Conservation (phyloP, 1,284 basidiomycete genomes). For the Stereum hirsutum region DNA sequence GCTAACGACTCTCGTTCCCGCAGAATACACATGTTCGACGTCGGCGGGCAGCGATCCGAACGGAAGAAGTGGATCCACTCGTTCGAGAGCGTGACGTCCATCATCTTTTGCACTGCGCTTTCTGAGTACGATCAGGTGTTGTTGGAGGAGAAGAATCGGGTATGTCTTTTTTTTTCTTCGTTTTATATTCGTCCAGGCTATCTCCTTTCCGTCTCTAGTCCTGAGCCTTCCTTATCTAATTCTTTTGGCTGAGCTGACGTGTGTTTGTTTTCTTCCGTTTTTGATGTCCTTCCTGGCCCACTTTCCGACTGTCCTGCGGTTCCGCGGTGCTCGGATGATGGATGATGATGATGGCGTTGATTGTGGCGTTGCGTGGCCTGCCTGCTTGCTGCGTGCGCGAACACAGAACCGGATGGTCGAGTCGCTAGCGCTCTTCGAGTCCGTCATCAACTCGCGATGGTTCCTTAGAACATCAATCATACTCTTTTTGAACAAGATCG, state of each 20-base stretch:
- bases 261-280: neutral
- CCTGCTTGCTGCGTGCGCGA: neutral
- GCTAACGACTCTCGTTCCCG: conserved; percentile 10
- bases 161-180: conserved; percentile 20
- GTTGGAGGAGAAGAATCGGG: conserved; percentile 74
- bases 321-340: too few species aligned
- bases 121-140: conserved; percentile 93
- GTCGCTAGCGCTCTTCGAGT: conserved; percentile 88
- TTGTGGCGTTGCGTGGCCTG: too few species aligned
- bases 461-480: conserved; percentile 92
- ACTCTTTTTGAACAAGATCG: conserved; percentile 92
- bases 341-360: conserved; percentile 23
- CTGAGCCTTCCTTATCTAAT: neutral
- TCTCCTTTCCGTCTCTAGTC: neutral
- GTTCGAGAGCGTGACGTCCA: conserved; percentile 91
- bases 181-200: neutral
- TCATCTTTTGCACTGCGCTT: conserved; percentile 92
- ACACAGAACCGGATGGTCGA: conserved; percentile 91
- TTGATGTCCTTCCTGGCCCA: too few species aligned
- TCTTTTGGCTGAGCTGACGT: neutral
- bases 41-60: conserved; percentile 89
- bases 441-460: conserved; percentile 97
- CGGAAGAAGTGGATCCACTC: conserved; percentile 95
- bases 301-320: too few species aligned
- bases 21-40: conserved; percentile 93